Percentiles rank a stretch among this genome's conserved stretches.
Evolutionary conservation across 1,139 yeast species (phyloP).

Genomic region (Lodderomyces margitis): DNA sequence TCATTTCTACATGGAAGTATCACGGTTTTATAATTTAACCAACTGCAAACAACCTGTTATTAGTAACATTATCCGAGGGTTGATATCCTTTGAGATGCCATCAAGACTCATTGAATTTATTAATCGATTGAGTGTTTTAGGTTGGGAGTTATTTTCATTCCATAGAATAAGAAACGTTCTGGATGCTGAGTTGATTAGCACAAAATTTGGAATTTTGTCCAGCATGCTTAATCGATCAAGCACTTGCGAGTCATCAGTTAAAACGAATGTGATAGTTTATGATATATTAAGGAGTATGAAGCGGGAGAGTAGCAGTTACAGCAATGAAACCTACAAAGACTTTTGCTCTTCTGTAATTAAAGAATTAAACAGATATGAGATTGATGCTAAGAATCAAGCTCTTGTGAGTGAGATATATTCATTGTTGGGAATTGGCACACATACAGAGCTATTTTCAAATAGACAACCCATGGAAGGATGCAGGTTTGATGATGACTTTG

Average conservation of each 20-base stretch:
- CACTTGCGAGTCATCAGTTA: neutral
- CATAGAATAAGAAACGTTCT: neutral
- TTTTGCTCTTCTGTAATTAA: conserved; percentile 29
- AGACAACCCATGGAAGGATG: too few species aligned
- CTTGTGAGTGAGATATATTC: neutral
- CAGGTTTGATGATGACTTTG: neutral
- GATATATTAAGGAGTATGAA: conserved; percentile 26
- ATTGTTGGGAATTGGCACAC: neutral
- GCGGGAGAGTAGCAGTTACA: conserved; percentile 27
- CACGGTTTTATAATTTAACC: neutral
- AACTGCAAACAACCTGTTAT: conserved; percentile 9
- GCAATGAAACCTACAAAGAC: conserved; percentile 26
- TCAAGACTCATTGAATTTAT: conserved; percentile 20
- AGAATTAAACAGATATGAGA: conserved; percentile 21
- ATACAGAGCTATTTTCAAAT: neutral
- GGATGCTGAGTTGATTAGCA: neutral
- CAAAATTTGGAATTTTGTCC: neutral
- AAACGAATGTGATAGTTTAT: conserved; percentile 13
- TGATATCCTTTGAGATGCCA: conserved; percentile 28
- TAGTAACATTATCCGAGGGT: conserved; percentile 22
- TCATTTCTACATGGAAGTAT: conserved; percentile 22
- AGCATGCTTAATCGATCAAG: neutral
- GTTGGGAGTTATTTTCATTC: conserved; percentile 1
- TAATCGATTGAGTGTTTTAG: neutral
- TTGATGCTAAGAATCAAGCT: neutral